Percentiles rank a stretch among this genome's conserved stretches.
Evolutionary conservation across 2,329 filamentous ascomycete genomes (phyloP).

Genomic region (Colletotrichum coccodes): DNA sequence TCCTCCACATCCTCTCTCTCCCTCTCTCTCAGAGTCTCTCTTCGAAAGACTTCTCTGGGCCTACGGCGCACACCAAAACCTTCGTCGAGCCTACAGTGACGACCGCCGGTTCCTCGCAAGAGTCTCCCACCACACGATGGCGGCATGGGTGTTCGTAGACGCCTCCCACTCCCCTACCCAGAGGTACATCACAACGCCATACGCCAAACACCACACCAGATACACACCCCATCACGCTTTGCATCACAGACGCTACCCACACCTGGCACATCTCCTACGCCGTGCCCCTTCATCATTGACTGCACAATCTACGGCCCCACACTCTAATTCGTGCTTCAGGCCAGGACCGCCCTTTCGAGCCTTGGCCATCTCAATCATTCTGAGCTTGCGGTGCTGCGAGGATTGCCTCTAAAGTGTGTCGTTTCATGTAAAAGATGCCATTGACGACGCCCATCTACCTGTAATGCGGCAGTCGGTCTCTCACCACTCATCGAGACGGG

Average conservation of each 20-base stretch:
- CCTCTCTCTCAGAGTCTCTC: not conserved
- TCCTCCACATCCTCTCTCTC: not conserved
- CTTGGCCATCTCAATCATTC: conserved; percentile 19
- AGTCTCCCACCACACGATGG: conserved; percentile 3
- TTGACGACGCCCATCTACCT: not conserved
- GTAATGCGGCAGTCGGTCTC: not conserved
- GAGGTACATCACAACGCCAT: not conserved
- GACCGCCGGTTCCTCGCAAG: not conserved
- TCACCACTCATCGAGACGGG: not conserved
- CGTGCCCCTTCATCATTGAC: conserved; percentile 24
- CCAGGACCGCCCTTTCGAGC: conserved; percentile 18
- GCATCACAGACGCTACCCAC: conserved; percentile 8
- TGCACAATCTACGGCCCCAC: conserved; percentile 26
- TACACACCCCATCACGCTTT: conserved; percentile 2
- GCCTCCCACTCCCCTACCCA: not conserved
- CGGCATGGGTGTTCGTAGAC: not conserved
- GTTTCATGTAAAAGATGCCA: conserved; percentile 31
- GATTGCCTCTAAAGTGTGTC: conserved; percentile 13
- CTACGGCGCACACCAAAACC: conserved; percentile 3
- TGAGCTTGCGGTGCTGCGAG: conserved; percentile 6
- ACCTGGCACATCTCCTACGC: conserved; percentile 19
- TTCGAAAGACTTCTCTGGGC: not conserved
- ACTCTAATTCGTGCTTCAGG: conserved; percentile 22
- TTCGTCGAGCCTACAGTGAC: not conserved
- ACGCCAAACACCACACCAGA: conserved; percentile 17